Evolutionary conservation across 2,329 filamentous ascomycete species (phyloP), one percentile per base, ranked within the genome.

Genomic region (Colletotrichum lini): DNA sequence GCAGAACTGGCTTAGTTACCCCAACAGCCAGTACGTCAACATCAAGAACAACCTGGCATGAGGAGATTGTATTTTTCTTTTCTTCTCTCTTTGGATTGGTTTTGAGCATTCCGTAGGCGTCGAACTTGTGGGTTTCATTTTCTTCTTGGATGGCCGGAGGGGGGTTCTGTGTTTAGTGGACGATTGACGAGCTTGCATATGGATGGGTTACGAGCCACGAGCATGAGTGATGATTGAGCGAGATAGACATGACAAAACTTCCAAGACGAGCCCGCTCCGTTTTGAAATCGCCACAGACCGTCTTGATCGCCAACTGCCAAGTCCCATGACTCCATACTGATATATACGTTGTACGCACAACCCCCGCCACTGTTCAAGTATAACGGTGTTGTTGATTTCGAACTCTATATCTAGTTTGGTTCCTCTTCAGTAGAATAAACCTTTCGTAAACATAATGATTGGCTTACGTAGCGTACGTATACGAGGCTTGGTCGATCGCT

Each of bases 11-110:
- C 79, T 92, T 61, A 78, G 75, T 15, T 92, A 88, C 72, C 89
- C 90, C 6, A 82, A 77, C 0, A 91, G 88, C 72, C 83, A 84
- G 76, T 92, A 89, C 76, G 85, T 84, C 50, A 92, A 92, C 76
- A 84, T 92, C 72, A 81, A 82, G 73, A 78, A 79, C 40, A 66
- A 59, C 8, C 26, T 60, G 13, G 65, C 30, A 26, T 64, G 16
- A 58, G 23, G 6, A 30, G 21, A 3, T 5, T 18, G 49, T 26
- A 3, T 49, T 7, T 38, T n/a, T 16, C 40, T n/a, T 15, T n/a
- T 12, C 9, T 56, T 23, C 15, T 8, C 47, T 42, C 10, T 56
- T 60, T 53, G 8, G 12, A 15, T 12, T 21, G 15, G 12, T 3
- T 26, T 21, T 15, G 16, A 15, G 40, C 7, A 21, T 60, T 38